Base-by-base conservation (phyloP, 768 basidiomycete species). In the Suillus brevipes region DNA sequence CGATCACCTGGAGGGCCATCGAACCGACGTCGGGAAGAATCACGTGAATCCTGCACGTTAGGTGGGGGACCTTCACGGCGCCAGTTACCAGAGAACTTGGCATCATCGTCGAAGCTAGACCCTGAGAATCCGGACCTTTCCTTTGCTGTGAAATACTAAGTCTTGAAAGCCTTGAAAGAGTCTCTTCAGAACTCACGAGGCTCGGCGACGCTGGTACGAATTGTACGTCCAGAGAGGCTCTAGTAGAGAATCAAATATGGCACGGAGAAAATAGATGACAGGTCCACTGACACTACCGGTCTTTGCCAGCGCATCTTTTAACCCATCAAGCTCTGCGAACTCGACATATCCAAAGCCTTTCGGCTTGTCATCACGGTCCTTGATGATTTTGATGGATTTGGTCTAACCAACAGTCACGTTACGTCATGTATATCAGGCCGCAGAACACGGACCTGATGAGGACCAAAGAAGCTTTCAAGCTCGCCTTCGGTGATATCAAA, bases 281-380 rank as follows among this genome's bases (percentile, higher is more conserved):
- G 37, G 31, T 42, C 20, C 37, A 77, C 92, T 74, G 66, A 94
- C 93, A 37, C 84, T 75, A 62, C 91, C 92, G 31, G 82, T 85
- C 78, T 87, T 90, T 25, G 82, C 78, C 43, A 99, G 78, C 6
- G 91, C 97, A 65, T 89, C 88, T 78, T 96, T 96, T 60, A 99
- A 79, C 56, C 87, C 89, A 23, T 96, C 94, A 64, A 95, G 72
- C 61, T 89, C 90, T n/a, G 83, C 85, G 72, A 99, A 99, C 75
- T 99, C 97, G 65, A 98, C 88, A 75, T 99, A 99, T 40, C 97
- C 97, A 78, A 98, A 99, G 1, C 97, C 97, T 77, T 98, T 98
- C 23, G 96, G 94, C 75, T 94, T 95, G 58, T 96, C 95, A 61
- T 96, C 95, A 65, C 87, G 85, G 70, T 96, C 96, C 74, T 85